phyloP scores from a whole-genome alignment of 2,329 filamentous ascomycete species.

The Stachybotrys echinatus region DNA sequence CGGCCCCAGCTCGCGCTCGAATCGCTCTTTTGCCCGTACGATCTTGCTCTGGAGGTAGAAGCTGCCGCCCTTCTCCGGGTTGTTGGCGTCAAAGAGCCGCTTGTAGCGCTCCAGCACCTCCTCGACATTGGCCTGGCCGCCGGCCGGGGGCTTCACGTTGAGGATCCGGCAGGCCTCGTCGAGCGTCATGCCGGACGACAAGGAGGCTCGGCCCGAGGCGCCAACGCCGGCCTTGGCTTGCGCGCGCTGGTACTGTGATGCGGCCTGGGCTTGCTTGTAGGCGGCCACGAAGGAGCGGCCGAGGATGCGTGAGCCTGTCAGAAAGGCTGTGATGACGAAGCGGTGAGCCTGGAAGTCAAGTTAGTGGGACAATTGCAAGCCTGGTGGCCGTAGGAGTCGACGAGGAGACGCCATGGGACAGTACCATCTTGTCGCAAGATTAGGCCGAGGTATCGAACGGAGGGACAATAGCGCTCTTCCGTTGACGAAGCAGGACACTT shows the following conservation, averaged over 20 bases:
- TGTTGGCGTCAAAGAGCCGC: conserved; percentile 87
- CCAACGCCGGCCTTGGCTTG: conserved; percentile 58
- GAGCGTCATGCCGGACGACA: conserved; percentile 74
- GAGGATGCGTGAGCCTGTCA: conserved; percentile 86
- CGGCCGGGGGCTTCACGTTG: conserved; percentile 79
- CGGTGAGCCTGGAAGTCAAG: conserved; percentile 80
- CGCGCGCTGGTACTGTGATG: conserved; percentile 73
- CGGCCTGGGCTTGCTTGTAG: conserved; percentile 89
- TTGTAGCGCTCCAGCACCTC: conserved; percentile 85
- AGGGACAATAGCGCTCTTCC: background rate
- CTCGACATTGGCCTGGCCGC: conserved; percentile 71
- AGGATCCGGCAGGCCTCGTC: conserved; percentile 97
- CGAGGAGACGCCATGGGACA: conserved; percentile 3
- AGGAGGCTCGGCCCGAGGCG: conserved; percentile 44
- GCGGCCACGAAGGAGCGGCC: conserved; percentile 90
- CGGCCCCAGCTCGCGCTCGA: conserved; percentile 79
- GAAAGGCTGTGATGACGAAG: conserved; percentile 79
- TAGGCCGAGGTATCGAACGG: background rate
- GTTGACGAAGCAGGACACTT: background rate
- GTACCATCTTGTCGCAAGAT: background rate
- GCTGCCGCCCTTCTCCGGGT: conserved; percentile 91
- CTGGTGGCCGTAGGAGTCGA: too few species aligned
- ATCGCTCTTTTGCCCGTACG: conserved; percentile 80
- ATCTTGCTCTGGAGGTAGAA: conserved; percentile 99
- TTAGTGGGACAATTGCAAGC: too few species aligned